Evolutionary conservation across 2,329 filamentous ascomycete species (phyloP), one percentile per base, ranked within the genome.

Genomic region (Sarocladiaceae sp.): DNA sequence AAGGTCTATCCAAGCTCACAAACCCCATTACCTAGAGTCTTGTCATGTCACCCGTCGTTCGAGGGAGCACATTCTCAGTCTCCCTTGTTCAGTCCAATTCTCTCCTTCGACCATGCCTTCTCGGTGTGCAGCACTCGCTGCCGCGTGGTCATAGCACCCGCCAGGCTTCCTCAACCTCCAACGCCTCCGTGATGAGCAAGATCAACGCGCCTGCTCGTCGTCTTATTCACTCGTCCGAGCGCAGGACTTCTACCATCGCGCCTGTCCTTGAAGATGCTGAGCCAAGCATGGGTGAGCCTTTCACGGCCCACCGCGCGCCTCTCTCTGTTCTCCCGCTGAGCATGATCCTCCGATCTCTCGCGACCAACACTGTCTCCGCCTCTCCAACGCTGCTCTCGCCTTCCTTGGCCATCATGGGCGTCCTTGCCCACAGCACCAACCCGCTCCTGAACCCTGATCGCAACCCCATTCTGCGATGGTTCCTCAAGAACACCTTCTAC

Each of bases 401-500:
- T 0, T 91, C 87, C 7, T 75, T 94, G 44, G 76, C 76, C 51
- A 66, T 87, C 54, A 86, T 95, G 70, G 79, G 76, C 6, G 66
- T 79, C 20, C 79, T 95, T 59, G 87, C 91, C 11, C 78, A 90
- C 65, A 84, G 87, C 23, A 79, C 79, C 49, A 84, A 74, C 53
- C 72, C 80, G 1, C 52, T 91, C 0, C 75, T 94, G 53, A 86
- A 86, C 66, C 84, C 90, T 4, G 90, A 95, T 63, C 76, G 72
- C 50, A 96, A 96, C 64, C 82, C 82, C 0, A 44, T 93, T 1
- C 76, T 96, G 15, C 79, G 83, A 39, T 80, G 75, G 54, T 64
- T 91, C 37, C 74, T 96, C 48, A 90, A 91, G 66, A 81, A 84
- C 64, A 95, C 90, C 0, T 91, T 96, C 61, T 96, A 96, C 66